These are phyloP conservation scores for Forsythia suspensa DNA, from an alignment of 257 asterid genomes.

Conservation along the genomic window DNA sequence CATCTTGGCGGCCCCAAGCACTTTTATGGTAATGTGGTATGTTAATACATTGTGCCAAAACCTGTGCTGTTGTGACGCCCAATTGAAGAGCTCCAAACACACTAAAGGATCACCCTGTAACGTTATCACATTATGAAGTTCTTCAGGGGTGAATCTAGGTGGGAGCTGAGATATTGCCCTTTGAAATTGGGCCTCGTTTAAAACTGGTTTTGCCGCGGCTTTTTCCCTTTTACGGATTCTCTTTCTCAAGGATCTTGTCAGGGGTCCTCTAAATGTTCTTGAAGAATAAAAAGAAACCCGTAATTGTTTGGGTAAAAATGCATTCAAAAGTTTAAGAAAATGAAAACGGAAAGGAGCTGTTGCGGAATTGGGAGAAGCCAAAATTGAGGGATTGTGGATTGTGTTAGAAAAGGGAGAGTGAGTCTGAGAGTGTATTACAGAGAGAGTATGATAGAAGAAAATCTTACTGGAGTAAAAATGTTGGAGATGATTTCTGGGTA, in stretches of 20 bases:
- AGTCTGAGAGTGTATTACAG: constrained; percentile 11
- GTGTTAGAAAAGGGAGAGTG: constrained; percentile 14
- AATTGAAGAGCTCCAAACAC: constrained; percentile 83
- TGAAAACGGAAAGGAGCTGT: constrained; percentile 6
- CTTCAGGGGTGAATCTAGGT: constrained; percentile 78
- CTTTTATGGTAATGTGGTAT: constrained; percentile 60
- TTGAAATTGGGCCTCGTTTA: constrained; percentile 54
- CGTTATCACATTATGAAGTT: constrained; percentile 60
- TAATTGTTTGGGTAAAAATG: constrained; percentile 14
- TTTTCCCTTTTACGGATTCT: constrained; percentile 68
- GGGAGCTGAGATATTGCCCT: constrained; percentile 56
- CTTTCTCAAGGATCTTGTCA: constrained; percentile 71
- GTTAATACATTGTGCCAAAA: constrained; percentile 67
- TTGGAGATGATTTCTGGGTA: constrained; percentile 29
- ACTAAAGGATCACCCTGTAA: constrained; percentile 64
- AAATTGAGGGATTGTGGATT: constrained; percentile 16
- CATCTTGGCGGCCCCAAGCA: constrained; percentile 80
- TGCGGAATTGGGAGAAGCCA: constrained; percentile 25
- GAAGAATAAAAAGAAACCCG: constrained; percentile 44
- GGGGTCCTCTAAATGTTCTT: constrained; percentile 55
- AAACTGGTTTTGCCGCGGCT: constrained; percentile 69
- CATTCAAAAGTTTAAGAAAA: constrained; percentile 1
- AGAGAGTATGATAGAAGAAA: constrained; percentile 8
- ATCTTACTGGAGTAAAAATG: constrained; percentile 14
- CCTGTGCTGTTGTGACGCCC: constrained; percentile 91